A percentile compares a stretch with the other conserved stretches of the same genome.
Conservation (phyloP, 2,329 filamentous ascomycete species). For the Sclerotinia spermophila region DNA sequence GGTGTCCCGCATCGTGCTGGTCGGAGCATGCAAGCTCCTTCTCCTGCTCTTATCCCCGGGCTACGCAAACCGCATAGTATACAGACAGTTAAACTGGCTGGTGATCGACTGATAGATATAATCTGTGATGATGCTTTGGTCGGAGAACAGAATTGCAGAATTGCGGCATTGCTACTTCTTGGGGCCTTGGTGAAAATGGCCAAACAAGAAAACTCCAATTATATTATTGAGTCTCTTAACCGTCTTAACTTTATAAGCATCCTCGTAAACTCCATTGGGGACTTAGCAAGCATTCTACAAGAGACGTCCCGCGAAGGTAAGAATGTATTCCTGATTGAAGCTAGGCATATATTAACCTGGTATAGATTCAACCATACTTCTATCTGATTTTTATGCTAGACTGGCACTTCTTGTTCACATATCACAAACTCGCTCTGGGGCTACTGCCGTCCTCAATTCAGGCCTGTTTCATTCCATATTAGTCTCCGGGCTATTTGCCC, state of each 20-base stretch:
- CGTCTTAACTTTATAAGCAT: constrained; percentile 88
- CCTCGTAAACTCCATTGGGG: constrained; percentile 80
- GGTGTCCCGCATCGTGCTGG: neutral
- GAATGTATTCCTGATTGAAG: constrained; percentile 26
- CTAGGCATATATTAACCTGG: constrained; percentile 19
- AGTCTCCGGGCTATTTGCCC: constrained; percentile 78
- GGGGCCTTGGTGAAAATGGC: constrained; percentile 72
- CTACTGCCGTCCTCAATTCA: constrained; percentile 80
- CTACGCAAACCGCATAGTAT: constrained; percentile 49
- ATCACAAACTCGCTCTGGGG: constrained; percentile 78
- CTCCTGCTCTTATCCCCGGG: constrained; percentile 41
- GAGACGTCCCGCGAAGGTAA: constrained; percentile 55
- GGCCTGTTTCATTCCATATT: constrained; percentile 81
- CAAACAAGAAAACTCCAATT: constrained; percentile 65
- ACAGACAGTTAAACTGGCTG: constrained; percentile 72
- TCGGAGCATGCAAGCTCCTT: neutral
- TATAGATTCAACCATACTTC: constrained; percentile 39
- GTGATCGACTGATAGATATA: constrained; percentile 77
- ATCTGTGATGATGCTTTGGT: constrained; percentile 92
- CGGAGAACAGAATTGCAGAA: constrained; percentile 75
- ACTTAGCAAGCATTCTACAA: constrained; percentile 69
- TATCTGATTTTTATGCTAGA: constrained; percentile 60
- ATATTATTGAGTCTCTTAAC: constrained; percentile 75
- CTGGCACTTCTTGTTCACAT: constrained; percentile 80
- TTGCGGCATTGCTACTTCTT: constrained; percentile 82